phyloP scores from a whole-genome alignment of 83 land plant genomes.

The Picea engelmannii region DNA sequence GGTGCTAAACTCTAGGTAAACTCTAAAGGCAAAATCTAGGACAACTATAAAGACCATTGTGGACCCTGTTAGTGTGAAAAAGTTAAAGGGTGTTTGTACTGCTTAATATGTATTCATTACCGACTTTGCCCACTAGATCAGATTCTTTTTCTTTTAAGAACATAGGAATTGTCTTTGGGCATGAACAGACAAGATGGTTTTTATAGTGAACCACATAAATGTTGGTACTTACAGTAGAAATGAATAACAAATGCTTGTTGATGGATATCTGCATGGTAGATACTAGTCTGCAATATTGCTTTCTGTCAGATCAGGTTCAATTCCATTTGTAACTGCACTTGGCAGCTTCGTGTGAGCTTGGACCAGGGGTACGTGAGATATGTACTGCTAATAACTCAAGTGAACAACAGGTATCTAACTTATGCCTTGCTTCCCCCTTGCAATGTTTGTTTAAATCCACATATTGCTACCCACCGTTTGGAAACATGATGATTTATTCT shows the following conservation, averaged over 20 bases:
- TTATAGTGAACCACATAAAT: background rate
- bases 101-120: background rate
- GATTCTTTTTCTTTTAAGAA: background rate
- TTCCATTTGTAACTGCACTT: background rate
- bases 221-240: background rate
- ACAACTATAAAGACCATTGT: no score
- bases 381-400: conserved; percentile 77
- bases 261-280: background rate
- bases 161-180: background rate
- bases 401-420: conserved; percentile 71
- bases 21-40: no score
- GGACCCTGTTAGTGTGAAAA: background rate
- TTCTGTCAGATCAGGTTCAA: background rate
- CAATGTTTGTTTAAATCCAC: background rate
- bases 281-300: background rate
- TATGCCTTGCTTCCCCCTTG: background rate
- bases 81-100: background rate
- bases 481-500: background rate
- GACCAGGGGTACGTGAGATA: conserved; percentile 79
- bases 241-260: background rate
- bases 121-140: background rate
- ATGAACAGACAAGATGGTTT: background rate
- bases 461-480: background rate
- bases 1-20: no score
- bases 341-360: conserved; percentile 54